Evolutionary conservation across 208 protist genomes (phyloP), one percentile per base, ranked within the genome.

Genomic region (Crithidia brevicula): DNA sequence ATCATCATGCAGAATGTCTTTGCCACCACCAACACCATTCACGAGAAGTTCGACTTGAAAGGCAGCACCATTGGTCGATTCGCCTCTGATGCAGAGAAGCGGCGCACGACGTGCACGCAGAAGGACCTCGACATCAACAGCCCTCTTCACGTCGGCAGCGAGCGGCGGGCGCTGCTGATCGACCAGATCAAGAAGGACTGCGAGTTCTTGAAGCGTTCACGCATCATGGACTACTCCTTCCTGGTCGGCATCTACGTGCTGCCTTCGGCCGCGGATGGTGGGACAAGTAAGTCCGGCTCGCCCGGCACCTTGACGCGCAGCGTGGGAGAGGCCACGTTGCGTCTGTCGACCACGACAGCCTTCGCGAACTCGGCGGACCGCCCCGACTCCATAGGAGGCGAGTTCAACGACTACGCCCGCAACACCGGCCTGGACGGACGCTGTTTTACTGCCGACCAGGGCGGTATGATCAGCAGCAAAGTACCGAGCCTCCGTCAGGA

Each of bases 1-100:
- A 83, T 98, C 53, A 89, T 98, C 43, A 98, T 98, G 96, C 85
- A 95, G 57, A 98, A 98, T 79, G 88, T 98, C 10, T 97, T 98
- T 72, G 89, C 88, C 2, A 96, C 94, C 28, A 84, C 81, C 11
- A 89, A 91, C 62, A 88, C 81, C 10, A 98, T 98, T 58, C 84
- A 97, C 64, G 85, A 93, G 51, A 96, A 92, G 66, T 98, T 95
- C 56, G 96, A 98, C 74, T 69, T 98, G 16, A 98, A 98, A 64
- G 96, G 96, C 43, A 97, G 90, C 72, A 97, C 92, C 3, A 88
- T 97, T 27, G 92, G 92, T 25, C 87, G 96, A 34, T 93, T 85
- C 58, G 93, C 93, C 42, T 89, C 86, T 15, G 82, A 86, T 16
- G 73, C 58, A 0, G 92, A 98, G 73, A 89, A 88, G 62, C 72